Evolutionary conservation across 805 yeast genomes (phyloP), one percentile per base, ranked within the genome.

Genomic region (Sungouiella blattae): DNA sequence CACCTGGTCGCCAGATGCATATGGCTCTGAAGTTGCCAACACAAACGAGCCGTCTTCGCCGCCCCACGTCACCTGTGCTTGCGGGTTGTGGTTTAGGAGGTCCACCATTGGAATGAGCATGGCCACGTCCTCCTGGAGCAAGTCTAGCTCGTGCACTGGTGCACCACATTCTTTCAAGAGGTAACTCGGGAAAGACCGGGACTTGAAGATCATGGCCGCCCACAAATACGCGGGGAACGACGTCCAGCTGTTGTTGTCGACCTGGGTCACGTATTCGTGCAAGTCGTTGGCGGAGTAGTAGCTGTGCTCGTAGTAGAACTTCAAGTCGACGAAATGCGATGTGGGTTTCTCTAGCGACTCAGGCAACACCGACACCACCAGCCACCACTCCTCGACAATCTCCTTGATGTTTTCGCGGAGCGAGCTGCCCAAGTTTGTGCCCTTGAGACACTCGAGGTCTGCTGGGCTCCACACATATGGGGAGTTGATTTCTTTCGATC

Each of bases 31-130:
- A 0, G 75, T 54, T 26, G 55, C 59, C 44, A 80, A 79, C n/a
- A 57, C 51, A 38, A 75, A 72, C 8, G 9, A 17, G 6, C 30
- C 38, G 15, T 28, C 18, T 2, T 50, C 50, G 1, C 29, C 43
- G 2, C 60, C 50, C 97, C 97, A 89, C 13, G 73, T 61, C 1
- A 87, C 89, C 13, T 74, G 64, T 0, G 80, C 64, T 21, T 53
- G 59, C 6, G 80, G 78, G 39, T 73, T 61, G 57, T 89, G 97
- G 52, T 89, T 89, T 34, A 88, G 60, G 12, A 87, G 59, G 53
- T 89, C 97, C 11, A 87, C 71, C 8, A 89, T 52, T 2, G 97
- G 97, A 15, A 83, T 58, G 16, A 89, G 62, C 69, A 89, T 80
- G 5, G 85, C 87, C 41, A 72, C 75, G 40, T 70, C 72, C 1